Percentiles rank a stretch among this genome's conserved stretches.
Conservation (phyloP, 2,329 filamentous ascomycete species). For the Byssochlamys sp. region DNA sequence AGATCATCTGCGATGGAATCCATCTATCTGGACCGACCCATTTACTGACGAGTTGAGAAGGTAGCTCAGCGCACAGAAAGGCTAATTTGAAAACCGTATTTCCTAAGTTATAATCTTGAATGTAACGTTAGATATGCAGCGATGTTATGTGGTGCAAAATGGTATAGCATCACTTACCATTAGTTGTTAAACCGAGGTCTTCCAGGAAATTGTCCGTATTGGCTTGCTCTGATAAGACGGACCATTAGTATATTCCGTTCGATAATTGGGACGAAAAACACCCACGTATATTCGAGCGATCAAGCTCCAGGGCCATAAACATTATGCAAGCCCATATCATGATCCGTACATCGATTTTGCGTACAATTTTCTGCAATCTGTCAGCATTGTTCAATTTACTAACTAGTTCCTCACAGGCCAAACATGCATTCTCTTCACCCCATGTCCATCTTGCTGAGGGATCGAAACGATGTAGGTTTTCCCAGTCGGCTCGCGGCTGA, state of each 20-base stretch:
- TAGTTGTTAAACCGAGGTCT: neutral
- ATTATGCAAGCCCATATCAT: conserved; percentile 35
- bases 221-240: conserved; percentile 25
- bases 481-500: conserved; percentile 21
- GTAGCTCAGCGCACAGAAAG: conserved; percentile 48
- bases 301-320: conserved; percentile 45
- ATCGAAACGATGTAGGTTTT: conserved; percentile 28
- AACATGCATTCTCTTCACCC: conserved; percentile 9
- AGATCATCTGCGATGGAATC: conserved; percentile 46
- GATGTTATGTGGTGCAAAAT: conserved; percentile 35
- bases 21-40: conserved; percentile 50
- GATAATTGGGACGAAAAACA: neutral
- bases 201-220: conserved; percentile 16
- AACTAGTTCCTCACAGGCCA: neutral
- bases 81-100: conserved; percentile 46
- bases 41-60: conserved; percentile 52
- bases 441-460: conserved; percentile 16
- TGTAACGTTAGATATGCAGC: conserved; percentile 33
- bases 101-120: conserved; percentile 41
- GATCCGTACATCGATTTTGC: conserved; percentile 21
- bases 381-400: neutral
- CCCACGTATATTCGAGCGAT: conserved; percentile 36
- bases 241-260: neutral
- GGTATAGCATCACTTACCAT: neutral
- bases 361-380: neutral